Percentiles rank a stretch among this genome's conserved stretches.
Conservation (phyloP, 2,329 filamentous ascomycete genomes). For the Penicillium paneum region DNA sequence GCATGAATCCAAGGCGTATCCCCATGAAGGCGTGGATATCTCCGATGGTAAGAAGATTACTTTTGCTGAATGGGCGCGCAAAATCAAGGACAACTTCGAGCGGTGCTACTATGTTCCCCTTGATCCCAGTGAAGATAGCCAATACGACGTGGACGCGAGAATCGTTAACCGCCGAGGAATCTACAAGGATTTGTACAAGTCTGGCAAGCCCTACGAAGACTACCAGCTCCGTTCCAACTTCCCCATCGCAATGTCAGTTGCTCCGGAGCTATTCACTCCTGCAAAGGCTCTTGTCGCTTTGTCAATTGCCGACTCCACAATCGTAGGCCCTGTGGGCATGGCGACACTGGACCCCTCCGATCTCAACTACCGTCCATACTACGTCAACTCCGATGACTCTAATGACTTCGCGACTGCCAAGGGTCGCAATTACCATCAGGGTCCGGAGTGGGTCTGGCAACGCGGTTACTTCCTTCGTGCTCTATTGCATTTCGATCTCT, state of each 20-base stretch:
- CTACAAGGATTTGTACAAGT: constrained; percentile 95
- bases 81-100: constrained; percentile 84
- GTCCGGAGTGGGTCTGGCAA: constrained; percentile 97
- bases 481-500: constrained; percentile 82
- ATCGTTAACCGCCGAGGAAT: constrained; percentile 89
- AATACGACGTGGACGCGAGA: constrained; percentile 75
- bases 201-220: constrained; percentile 93
- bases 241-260: constrained; percentile 90
- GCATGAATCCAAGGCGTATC: constrained; percentile 65
- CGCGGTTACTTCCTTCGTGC: constrained; percentile 93
- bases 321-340: constrained; percentile 90
- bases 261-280: constrained; percentile 79
- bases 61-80: constrained; percentile 73
- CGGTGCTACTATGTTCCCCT: constrained; percentile 83
- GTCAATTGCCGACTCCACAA: constrained; percentile 70
- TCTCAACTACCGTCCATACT: constrained; percentile 89
- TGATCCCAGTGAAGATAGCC: constrained; percentile 64
- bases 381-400: constrained; percentile 91
- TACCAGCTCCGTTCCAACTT: constrained; percentile 96
- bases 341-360: constrained; percentile 90
- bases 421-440: constrained; percentile 96
- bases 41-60: constrained; percentile 61
- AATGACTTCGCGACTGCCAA: constrained; percentile 88
- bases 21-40: constrained; percentile 69
- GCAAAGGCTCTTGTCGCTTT: constrained; percentile 76